Evolutionary conservation across 352 stramenopile genomes (phyloP).

Genomic region (Hyaloperonospora brassicae): DNA sequence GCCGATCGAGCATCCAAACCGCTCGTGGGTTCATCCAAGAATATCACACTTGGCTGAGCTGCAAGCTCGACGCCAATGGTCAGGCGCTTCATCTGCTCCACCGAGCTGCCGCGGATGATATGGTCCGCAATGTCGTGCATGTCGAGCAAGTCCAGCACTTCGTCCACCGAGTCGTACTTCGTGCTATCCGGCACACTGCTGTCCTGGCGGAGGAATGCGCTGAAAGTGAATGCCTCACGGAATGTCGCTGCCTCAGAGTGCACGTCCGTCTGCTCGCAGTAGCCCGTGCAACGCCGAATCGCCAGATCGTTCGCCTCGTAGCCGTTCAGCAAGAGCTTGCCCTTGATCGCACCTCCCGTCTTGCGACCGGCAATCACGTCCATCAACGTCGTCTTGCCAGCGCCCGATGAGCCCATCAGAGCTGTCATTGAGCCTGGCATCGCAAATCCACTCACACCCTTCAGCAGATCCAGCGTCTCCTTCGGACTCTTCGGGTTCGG

Average conservation of each 20-base stretch:
- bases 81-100: constrained; percentile 3
- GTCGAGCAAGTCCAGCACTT: background rate
- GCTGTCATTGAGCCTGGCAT: constrained; percentile 5
- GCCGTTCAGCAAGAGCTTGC: constrained; percentile 3
- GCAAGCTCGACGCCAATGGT: constrained; percentile 3
- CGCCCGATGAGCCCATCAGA: constrained; percentile 3
- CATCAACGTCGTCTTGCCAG: constrained; percentile 5
- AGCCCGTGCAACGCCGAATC: constrained; percentile 3
- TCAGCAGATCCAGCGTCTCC: constrained; percentile 6
- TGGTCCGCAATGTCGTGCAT: constrained; percentile 2
- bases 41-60: constrained; percentile 3
- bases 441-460: constrained; percentile 8
- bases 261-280: constrained; percentile 4
- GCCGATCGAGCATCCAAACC: constrained; percentile 3
- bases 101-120: constrained; percentile 2
- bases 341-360: background rate
- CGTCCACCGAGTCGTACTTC: constrained; percentile 3
- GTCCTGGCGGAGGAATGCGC: constrained; percentile 3
- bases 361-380: constrained; percentile 5
- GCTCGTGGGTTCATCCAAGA: constrained; percentile 5
- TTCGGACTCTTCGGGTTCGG: constrained; percentile 5
- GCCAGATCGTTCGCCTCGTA: constrained; percentile 1
- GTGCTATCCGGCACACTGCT: background rate
- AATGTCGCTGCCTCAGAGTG: constrained; percentile 2
- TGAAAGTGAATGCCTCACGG: constrained; percentile 3